These are phyloP conservation scores for Agrocybe pediades DNA, from an alignment of 768 basidiomycete genomes.

Conservation along the genomic window DNA sequence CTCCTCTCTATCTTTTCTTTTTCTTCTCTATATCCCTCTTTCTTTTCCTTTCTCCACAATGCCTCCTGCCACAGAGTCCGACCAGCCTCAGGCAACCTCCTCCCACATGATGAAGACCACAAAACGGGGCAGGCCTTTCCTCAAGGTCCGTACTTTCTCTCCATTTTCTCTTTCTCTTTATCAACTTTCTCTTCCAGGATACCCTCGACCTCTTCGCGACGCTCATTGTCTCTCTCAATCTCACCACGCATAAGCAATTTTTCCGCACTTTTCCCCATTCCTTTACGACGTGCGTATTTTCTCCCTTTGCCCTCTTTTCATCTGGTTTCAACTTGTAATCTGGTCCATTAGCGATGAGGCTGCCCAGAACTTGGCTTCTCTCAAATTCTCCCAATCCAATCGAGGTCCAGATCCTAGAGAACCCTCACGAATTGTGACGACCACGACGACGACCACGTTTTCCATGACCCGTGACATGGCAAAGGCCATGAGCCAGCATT, in stretches of 20 bases:
- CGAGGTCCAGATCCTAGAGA: conserved; percentile 98
- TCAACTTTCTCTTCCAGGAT: conserved; percentile 58
- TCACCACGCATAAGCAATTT: conserved; percentile 91
- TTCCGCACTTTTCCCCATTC: conserved; percentile 94
- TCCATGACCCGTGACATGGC: conserved; percentile 99
- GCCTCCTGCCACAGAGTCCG: conserved; percentile 40
- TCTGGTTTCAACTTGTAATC: conserved; percentile 13
- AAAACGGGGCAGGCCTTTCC: conserved; percentile 90
- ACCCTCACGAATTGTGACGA: conserved; percentile 96
- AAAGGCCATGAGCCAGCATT: conserved; percentile 99
- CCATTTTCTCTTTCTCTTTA: conserved; percentile 4
- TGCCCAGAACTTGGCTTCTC: conserved; percentile 86
- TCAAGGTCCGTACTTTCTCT: conserved; percentile 67
- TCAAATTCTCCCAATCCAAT: conserved; percentile 99
- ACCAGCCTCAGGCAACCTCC: conserved; percentile 56
- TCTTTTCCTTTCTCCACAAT: conserved; percentile 57
- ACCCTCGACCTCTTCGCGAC: conserved; percentile 98
- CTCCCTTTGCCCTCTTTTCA: conserved; percentile 18
- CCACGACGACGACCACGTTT: conserved; percentile 98
- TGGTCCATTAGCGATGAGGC: conserved; percentile 79
- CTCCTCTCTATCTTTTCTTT: conserved; percentile 22
- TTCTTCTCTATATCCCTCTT: conserved; percentile 43
- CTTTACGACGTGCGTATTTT: conserved; percentile 83
- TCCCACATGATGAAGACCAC: conserved; percentile 99
- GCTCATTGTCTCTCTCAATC: conserved; percentile 88